These are phyloP conservation scores for Candida anutae DNA, from an alignment of 1,139 yeast species.

Conservation along the genomic window DNA sequence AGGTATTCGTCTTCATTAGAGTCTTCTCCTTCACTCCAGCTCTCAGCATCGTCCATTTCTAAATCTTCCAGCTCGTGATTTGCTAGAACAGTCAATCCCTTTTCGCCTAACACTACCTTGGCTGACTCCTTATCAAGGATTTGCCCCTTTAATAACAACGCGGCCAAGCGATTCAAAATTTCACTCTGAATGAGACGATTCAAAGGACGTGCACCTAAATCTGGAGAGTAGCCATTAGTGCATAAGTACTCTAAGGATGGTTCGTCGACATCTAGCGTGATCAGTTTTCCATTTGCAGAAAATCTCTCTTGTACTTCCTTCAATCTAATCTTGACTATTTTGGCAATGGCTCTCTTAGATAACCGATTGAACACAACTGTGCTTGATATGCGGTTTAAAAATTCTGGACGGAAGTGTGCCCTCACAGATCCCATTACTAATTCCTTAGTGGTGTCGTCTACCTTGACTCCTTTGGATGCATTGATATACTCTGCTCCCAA, in stretches of 20 bases:
- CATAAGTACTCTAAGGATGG: conserved; percentile 77
- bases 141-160: conserved; percentile 81
- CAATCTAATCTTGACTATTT: conserved; percentile 82
- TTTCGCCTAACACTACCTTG: conserved; percentile 49
- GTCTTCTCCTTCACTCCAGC: conserved; percentile 48
- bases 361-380: conserved; percentile 88
- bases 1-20: conserved; percentile 31
- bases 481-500: conserved; percentile 90
- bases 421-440: conserved; percentile 82
- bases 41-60: conserved; percentile 49
- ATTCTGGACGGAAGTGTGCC: conserved; percentile 93
- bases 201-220: conserved; percentile 95
- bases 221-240: conserved; percentile 81
- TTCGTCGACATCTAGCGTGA: conserved; percentile 60
- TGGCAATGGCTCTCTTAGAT: conserved; percentile 83
- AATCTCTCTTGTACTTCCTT: conserved; percentile 81
- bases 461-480: conserved; percentile 55
- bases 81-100: conserved; percentile 72
- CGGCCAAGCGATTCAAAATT: conserved; percentile 78
- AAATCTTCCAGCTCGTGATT: conserved; percentile 69
- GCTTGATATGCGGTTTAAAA: conserved; percentile 89
- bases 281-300: conserved; percentile 70
- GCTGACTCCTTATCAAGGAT: conserved; percentile 83
- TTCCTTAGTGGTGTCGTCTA: conserved; percentile 60
- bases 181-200: conserved; percentile 89